Conservation (phyloP, 345 rosid species). For the Citrus inodora region DNA sequence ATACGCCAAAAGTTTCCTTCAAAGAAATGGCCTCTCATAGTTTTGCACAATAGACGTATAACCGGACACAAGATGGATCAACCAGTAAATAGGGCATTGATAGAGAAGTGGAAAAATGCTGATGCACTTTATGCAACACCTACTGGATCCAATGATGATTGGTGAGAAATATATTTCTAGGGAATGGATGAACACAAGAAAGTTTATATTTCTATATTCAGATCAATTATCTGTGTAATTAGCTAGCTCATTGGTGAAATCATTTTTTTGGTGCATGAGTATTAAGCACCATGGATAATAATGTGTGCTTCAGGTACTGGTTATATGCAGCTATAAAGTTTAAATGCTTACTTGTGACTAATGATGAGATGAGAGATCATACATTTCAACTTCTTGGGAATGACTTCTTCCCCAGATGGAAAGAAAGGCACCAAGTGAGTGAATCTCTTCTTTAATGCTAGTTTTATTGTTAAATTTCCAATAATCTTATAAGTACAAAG, state of each 20-base stretch:
- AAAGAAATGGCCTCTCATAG: slow-evolving; percentile 61
- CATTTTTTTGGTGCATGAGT: slow-evolving; percentile 1
- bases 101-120: slow-evolving; percentile 62
- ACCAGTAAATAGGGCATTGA: slow-evolving; percentile 35
- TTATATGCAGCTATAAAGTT: slow-evolving; percentile 74
- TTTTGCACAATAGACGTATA: slow-evolving; percentile 58
- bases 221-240: neutral
- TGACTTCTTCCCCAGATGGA: slow-evolving; percentile 72
- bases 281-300: slow-evolving; percentile 22
- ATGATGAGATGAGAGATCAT: slow-evolving; percentile 84
- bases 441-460: neutral
- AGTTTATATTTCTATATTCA: slow-evolving; percentile 1
- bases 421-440: slow-evolving; percentile 81
- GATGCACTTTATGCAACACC: slow-evolving; percentile 66
- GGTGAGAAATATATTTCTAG: slow-evolving; percentile 39
- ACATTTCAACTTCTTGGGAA: slow-evolving; percentile 70
- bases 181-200: neutral
- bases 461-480: neutral
- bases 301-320: slow-evolving; percentile 67
- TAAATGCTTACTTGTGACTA: slow-evolving; percentile 61
- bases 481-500: neutral
- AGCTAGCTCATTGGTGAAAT: neutral
- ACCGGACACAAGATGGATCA: slow-evolving; percentile 41
- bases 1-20: slow-evolving; percentile 58
- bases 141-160: slow-evolving; percentile 75